A percentile compares a stretch with the other conserved stretches of the same genome.
These are phyloP conservation scores for Trametes polyzona DNA, from an alignment of 1,284 basidiomycete species.

Conservation along the genomic window DNA sequence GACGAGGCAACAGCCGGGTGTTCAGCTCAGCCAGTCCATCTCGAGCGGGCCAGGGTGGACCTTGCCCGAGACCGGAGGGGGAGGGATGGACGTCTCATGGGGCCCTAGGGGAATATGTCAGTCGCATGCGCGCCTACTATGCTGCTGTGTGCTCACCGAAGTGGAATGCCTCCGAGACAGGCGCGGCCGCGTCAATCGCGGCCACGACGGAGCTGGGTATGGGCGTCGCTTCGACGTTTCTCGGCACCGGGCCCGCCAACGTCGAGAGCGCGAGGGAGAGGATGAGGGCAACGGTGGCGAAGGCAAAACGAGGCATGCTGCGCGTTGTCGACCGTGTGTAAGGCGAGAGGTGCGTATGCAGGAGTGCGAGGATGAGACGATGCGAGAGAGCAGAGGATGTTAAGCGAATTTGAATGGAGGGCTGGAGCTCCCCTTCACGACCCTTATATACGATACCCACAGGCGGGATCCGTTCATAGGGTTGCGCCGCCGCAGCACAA, in stretches of 20 bases:
- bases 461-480: not conserved
- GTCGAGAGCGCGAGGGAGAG: slow-evolving; percentile 12
- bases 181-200: too few species aligned
- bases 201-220: too few species aligned
- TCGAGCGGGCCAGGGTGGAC: too few species aligned
- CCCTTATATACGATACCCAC: not conserved
- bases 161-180: too few species aligned
- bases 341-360: not conserved
- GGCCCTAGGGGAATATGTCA: too few species aligned
- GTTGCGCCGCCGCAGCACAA: not conserved
- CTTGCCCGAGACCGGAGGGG: too few species aligned
- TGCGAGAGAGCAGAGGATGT: not conserved
- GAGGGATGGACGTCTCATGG: too few species aligned
- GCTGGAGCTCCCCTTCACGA: not conserved
- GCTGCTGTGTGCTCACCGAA: too few species aligned
- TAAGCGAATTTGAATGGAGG: not conserved
- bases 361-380: not conserved
- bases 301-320: slow-evolving; percentile 7
- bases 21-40: too few species aligned
- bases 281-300: slow-evolving; percentile 7
- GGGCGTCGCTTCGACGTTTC: not conserved
- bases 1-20: too few species aligned
- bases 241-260: slow-evolving; percentile 13
- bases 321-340: not conserved
- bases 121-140: too few species aligned